A percentile compares a stretch with the other conserved stretches of the same genome.
These are phyloP conservation scores for Leccinum ambiguum DNA, from an alignment of 1,284 basidiomycete genomes.

Conservation along the genomic window DNA sequence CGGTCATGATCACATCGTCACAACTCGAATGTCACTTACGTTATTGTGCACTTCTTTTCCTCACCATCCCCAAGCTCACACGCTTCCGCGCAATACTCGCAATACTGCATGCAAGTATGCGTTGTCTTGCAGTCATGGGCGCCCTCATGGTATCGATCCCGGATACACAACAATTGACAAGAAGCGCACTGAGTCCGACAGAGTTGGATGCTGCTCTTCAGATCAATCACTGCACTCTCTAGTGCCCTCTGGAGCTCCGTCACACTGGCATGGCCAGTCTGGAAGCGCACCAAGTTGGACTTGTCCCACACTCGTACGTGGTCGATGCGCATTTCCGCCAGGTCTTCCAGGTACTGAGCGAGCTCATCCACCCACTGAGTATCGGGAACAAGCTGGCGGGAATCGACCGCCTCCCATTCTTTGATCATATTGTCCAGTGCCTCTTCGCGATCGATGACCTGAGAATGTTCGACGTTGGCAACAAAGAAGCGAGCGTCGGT, in stretches of 20 bases:
- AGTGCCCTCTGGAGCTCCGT: conserved; percentile 43
- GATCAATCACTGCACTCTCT: conserved; percentile 40
- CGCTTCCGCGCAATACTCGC: conserved; percentile 41
- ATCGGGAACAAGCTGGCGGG: conserved; percentile 39
- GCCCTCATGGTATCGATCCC: conserved; percentile 42
- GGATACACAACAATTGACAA: conserved; percentile 50
- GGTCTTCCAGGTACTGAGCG: conserved; percentile 36
- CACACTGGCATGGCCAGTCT: conserved; percentile 43
- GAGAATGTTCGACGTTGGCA: conserved; percentile 20
- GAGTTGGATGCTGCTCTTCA: conserved; percentile 46
- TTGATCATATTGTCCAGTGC: conserved; percentile 29
- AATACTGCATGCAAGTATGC: conserved; percentile 45
- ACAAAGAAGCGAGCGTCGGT: conserved; percentile 40
- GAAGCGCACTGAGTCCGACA: conserved; percentile 45
- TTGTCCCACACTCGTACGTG: conserved; percentile 51
- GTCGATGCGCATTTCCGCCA: conserved; percentile 41
- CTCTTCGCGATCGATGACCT: conserved; percentile 27
- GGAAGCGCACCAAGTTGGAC: conserved; percentile 48
- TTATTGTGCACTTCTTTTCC: conserved; percentile 38
- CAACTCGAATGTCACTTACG: conserved; percentile 34
- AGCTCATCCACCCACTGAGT: conserved; percentile 42
- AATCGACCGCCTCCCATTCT: conserved; percentile 34
- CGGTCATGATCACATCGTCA: background rate
- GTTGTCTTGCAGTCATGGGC: conserved; percentile 48
- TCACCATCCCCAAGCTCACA: conserved; percentile 13